Evolutionary conservation across 2,329 filamentous ascomycete genomes (phyloP), one percentile per base, ranked within the genome.

Genomic region (Colletotrichum scovillei): DNA sequence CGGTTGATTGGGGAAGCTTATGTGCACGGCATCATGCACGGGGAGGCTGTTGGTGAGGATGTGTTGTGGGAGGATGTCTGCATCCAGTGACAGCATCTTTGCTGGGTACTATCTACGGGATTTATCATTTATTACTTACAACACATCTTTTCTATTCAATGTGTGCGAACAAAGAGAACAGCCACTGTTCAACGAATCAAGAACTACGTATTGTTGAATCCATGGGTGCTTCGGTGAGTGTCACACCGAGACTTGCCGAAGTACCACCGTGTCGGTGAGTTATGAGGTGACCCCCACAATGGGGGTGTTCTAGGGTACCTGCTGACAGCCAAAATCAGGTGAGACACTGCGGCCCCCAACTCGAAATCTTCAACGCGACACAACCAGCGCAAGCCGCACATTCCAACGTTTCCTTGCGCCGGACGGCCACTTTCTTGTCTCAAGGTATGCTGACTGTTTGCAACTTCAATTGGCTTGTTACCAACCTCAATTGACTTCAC

Each of bases 21-120:
- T 16, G 4, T 60, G 24, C 70, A 71, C n/a, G 70, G 70, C n/a
- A 70, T 71, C 32, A 73, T 71, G 70, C 70, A 70, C 11, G 70
- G 70, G 12, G 67, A 73, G 19, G 60, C 67, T 5, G 38, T 65
- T 8, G 19, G 22, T 14, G 52, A 63, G 22, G 22, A 14, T 1
- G 19, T 5, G 19, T 9, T 14, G 1, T 72, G 69, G 69, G 57
- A 69, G 24, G 65, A 72, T 19, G 28, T 72, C 1, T 42, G 64
- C 26, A 63, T 72, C 38, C 28, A 19, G 22, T 72, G 38, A 58
- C 42, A 14, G 11, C 53, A 26, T 26, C 14, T 14, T 56, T 56
- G 52, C n/a, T 16, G 11, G 52, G n/a, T 55, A 24, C 5, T 1
- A 16, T 5, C 26, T 28, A 24, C 22, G 26, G 14, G 9, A 24